Evolutionary conservation across 345 rosid genomes (phyloP), one percentile per base, ranked within the genome.

Genomic region (Moricandia moricandioides): DNA sequence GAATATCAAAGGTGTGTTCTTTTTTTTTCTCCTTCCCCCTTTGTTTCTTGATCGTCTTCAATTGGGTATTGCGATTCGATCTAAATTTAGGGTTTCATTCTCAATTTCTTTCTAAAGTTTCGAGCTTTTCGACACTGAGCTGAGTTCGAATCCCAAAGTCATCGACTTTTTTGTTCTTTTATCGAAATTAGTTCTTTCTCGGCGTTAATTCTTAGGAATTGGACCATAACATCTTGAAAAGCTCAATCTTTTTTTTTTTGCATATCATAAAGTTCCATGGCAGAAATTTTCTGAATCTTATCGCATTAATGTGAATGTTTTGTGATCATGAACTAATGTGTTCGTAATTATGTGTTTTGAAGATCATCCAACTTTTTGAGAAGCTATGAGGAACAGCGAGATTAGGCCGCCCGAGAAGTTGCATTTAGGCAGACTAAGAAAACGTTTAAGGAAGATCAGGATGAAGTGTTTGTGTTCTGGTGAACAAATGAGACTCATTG

Each of bases 391-490:
- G 85, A 73, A 54, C 18, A 79, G 72, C 21, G 82, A 69, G 74
- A 69, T 57, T 57, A 87, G 83, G 78, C 56, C 11, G 77, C 55
- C 11, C 14, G 73, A 58, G 65, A 75, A 68, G 82, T 72, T 17
- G 71, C 83, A 74, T 49, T 67, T 72, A 66, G 78, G 68, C 30
- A 71, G 62, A 68, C 1, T 77, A 62, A 61, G 80, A 78, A 65
- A 33, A 39, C 75, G 80, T 62, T 78, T 85, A 6, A 72, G 73
- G 74, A 87, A 85, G 77, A 71, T 85, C 56, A 73, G 80, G 58
- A 80, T 86, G 88, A 85, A 83, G 72, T 88, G 89, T 74, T 78
- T 88, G 62, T 80, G 85, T 70, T 82, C 89, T 4, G 88, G 87
- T 63, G 85, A 88, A 73, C 88, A 82, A 71, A 76, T 79, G 67